Base-by-base conservation (phyloP, 2,329 filamentous ascomycete species). In the Apiospora hydei region DNA sequence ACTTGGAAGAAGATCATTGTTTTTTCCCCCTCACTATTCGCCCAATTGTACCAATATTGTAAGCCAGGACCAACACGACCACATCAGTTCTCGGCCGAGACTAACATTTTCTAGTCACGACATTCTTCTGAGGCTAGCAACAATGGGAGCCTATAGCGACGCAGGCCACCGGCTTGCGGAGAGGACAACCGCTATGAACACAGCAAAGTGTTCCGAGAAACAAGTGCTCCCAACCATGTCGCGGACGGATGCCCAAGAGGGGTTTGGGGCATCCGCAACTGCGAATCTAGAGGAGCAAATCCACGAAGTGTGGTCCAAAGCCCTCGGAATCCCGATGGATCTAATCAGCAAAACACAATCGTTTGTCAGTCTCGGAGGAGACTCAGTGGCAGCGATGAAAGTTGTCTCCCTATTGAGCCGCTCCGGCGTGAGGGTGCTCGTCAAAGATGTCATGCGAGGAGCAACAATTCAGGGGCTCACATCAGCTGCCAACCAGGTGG, bases 321-420 rank as follows among this genome's bases (percentile, higher is more conserved):
- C 44, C 24, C 69, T 72, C 3, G 57, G 69, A 34, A 16, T 72
- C 4, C 30, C 57, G 1, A 34, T 6, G 18, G 46, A 70, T 1
- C 53, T 57, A 47, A 47, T 70, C 61, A 44, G 61, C 13, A 70
- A 24, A 21, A 68, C 66, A 16, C 71, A 47, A 16, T 70, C 71
- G 13, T 72, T 72, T 34, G 24, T 69, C 4, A 69, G 69, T 47
- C 41, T 72, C 10, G 71, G 71, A 11, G 71, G 71, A n/a, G 71
- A 72, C 69, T 72, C 71, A 24, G 49, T 72, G 24, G 69, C 71
- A 18, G 71, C 71, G 13, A 72, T 72, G 57, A 70, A 70, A 46
- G 69, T 66, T 34, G 46, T 46, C 1, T 49, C 71, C 41, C 16
- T 70, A 8, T 18, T 57, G 21, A 24, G 43, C 4, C 44, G 34